Evolutionary conservation across 495 filamentous ascomycete species (phyloP).

Genomic region (Trichoderma reesei): DNA sequence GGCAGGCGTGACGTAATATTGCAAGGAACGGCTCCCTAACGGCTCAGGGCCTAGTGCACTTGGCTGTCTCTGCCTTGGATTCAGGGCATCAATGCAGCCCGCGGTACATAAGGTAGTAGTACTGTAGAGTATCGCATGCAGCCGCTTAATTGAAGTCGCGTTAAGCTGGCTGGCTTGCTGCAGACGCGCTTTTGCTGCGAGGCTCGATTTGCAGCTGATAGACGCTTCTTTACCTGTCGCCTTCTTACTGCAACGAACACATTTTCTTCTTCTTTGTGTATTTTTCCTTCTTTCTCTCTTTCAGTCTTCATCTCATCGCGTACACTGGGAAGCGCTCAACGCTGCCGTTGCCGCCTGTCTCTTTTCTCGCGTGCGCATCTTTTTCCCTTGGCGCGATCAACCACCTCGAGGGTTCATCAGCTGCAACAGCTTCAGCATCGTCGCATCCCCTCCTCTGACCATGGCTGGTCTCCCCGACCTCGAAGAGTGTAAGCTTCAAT

Average conservation of each 20-base stretch:
- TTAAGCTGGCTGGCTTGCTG: neutral
- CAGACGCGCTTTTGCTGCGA: neutral
- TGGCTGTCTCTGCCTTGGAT: neutral
- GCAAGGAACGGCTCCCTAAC: neutral
- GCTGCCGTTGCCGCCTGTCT: too few relatives aligned
- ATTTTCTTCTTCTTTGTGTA: neutral
- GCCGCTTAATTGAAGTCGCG: constrained; percentile 6
- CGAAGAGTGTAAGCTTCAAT: neutral
- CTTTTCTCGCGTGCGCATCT: neutral
- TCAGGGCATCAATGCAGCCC: neutral
- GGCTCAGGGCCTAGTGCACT: neutral
- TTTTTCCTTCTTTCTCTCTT: neutral
- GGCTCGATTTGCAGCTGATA: neutral
- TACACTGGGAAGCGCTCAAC: too few relatives aligned
- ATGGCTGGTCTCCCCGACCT: constrained; percentile 9
- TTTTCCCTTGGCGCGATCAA: neutral
- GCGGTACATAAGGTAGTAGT: too few relatives aligned
- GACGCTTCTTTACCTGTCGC: neutral
- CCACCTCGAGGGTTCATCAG: too few relatives aligned
- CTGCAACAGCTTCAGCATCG: too few relatives aligned
- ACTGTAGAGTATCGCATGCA: too few relatives aligned
- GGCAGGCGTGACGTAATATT: neutral
- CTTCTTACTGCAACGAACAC: neutral
- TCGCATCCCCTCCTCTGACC: neutral
- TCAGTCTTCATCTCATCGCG: neutral